Conservation (phyloP, 2,329 filamentous ascomycete species). For the Ascochyta fabae region DNA sequence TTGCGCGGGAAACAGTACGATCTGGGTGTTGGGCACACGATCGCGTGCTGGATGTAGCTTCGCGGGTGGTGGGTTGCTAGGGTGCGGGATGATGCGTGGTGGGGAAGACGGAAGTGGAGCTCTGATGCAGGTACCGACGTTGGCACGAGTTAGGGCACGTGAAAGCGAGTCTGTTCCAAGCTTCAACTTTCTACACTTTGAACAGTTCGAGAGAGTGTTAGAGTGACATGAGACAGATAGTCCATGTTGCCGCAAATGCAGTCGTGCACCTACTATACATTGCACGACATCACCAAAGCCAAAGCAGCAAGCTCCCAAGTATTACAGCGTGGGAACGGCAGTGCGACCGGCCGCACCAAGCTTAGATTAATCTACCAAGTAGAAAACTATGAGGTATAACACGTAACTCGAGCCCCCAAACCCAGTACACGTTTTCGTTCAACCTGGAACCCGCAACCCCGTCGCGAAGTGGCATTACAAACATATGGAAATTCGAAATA, state of each 20-base stretch:
- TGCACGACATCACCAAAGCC: background rate
- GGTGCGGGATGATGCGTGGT: slow-evolving; percentile 12
- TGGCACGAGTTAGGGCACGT: slow-evolving; percentile 1
- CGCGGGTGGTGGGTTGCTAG: slow-evolving; percentile 4
- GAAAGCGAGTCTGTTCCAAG: background rate
- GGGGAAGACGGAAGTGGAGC: slow-evolving; percentile 18
- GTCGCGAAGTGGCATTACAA: slow-evolving; percentile 50
- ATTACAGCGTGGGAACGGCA: slow-evolving; percentile 3
- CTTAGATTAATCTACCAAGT: slow-evolving; percentile 19
- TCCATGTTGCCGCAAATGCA: background rate
- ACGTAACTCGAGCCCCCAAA: slow-evolving; percentile 15
- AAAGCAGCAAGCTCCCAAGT: background rate
- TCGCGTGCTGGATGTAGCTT: background rate
- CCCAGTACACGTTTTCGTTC: slow-evolving; percentile 18
- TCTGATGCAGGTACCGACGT: slow-evolving; percentile 25
- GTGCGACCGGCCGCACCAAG: slow-evolving; percentile 11
- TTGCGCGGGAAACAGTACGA: background rate
- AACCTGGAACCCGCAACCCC: slow-evolving; percentile 23
- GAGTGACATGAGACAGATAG: background rate
- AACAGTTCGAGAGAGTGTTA: no score
- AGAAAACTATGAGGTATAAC: slow-evolving; percentile 17
- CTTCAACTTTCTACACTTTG: no score
- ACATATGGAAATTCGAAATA: slow-evolving; percentile 46
- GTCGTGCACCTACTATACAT: background rate
- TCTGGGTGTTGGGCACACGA: background rate